phyloP scores from a whole-genome alignment of 2,329 filamentous ascomycete genomes.

The Penicillium expansum region DNA sequence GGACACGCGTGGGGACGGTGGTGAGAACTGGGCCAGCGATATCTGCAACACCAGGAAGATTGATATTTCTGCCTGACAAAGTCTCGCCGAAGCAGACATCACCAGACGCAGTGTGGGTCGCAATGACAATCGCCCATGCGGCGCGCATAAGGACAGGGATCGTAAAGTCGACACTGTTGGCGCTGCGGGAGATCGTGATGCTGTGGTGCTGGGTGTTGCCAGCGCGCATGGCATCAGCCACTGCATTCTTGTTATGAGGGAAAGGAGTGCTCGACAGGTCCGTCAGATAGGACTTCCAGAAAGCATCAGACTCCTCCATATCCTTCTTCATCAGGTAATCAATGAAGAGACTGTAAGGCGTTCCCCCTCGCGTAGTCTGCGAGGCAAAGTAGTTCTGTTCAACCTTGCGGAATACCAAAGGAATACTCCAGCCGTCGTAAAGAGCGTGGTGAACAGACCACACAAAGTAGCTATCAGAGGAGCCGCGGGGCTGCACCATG shows the following conservation, averaged over 20 bases:
- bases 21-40: slow-evolving; percentile 47
- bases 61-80: slow-evolving; percentile 53
- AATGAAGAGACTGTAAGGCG: slow-evolving; percentile 34
- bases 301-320: slow-evolving; percentile 29
- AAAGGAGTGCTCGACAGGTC: slow-evolving; percentile 30
- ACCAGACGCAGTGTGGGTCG: slow-evolving; percentile 46
- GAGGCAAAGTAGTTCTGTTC: slow-evolving; percentile 34
- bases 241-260: slow-evolving; percentile 26
- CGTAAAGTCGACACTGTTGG: slow-evolving; percentile 36
- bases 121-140: slow-evolving; percentile 53
- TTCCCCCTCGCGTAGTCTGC: slow-evolving; percentile 5
- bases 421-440: slow-evolving; percentile 51
- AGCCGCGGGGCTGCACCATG: slow-evolving; percentile 30
- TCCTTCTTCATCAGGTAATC: slow-evolving; percentile 29
- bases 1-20: slow-evolving; percentile 40
- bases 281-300: slow-evolving; percentile 33
- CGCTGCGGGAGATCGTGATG: slow-evolving; percentile 21
- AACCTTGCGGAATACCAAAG: slow-evolving; percentile 38
- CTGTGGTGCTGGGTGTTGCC: slow-evolving; percentile 27
- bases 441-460: slow-evolving; percentile 54
- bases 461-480: slow-evolving; percentile 41
- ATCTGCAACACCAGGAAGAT: slow-evolving; percentile 49
- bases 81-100: slow-evolving; percentile 57
- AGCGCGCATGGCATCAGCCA: slow-evolving; percentile 21
- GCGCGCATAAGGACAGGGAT: slow-evolving; percentile 52